phyloP scores from a whole-genome alignment of 129 eudicot genomes.

The Calendula officinalis region DNA sequence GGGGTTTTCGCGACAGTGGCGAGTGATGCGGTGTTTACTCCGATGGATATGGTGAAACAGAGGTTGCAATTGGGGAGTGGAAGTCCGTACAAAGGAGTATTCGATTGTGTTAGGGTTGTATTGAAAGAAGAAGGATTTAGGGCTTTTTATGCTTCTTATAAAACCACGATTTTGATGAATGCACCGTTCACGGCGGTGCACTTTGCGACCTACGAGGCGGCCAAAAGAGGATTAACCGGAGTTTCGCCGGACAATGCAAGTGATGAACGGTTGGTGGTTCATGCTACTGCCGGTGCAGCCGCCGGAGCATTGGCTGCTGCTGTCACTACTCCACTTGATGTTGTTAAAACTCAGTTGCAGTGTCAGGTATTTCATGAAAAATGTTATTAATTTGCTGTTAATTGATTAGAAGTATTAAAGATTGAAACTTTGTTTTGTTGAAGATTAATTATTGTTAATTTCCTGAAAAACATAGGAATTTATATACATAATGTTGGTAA shows the following conservation, averaged over 20 bases:
- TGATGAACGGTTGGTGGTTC: conserved; percentile 72
- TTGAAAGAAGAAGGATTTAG: conserved; percentile 67
- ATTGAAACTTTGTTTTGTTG: not conserved
- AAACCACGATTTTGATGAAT: conserved; percentile 80
- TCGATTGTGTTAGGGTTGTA: conserved; percentile 62
- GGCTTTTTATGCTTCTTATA: conserved; percentile 84
- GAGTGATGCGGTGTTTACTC: conserved; percentile 84
- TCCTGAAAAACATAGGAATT: not conserved
- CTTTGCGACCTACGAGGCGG: conserved; percentile 83
- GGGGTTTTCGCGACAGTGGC: conserved; percentile 83
- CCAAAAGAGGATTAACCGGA: conserved; percentile 58
- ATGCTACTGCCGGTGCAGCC: conserved; percentile 90
- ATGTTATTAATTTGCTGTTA: conserved; percentile 15
- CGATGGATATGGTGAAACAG: conserved; percentile 96
- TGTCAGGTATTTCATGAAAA: conserved; percentile 65
- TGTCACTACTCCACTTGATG: conserved; percentile 84
- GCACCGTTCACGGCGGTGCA: conserved; percentile 90
- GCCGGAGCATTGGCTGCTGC: conserved; percentile 85
- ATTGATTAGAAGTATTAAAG: not conserved
- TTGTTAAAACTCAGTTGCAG: conserved; percentile 86
- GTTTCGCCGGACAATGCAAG: conserved; percentile 45
- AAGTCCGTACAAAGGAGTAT: conserved; percentile 63
- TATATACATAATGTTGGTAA: not conserved
- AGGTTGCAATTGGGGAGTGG: conserved; percentile 62
- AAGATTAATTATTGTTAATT: not conserved